phyloP scores from a whole-genome alignment of 495 filamentous ascomycete species.

The Xylaria castorea region DNA sequence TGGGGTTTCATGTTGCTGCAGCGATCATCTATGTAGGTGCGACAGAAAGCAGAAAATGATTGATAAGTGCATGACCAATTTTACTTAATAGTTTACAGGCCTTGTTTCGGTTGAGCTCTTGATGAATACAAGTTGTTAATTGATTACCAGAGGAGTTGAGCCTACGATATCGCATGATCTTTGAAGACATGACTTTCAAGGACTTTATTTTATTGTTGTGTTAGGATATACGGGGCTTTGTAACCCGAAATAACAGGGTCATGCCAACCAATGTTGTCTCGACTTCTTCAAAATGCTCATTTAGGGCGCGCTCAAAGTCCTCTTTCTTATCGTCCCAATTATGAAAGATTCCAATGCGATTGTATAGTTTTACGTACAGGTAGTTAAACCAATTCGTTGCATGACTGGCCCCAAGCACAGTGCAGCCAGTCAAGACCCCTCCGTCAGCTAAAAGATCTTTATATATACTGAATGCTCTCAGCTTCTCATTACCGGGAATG shows the following conservation, averaged over 20 bases:
- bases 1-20: background rate
- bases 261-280: conserved; percentile 39
- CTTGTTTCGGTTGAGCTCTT: background rate
- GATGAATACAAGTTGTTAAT: background rate
- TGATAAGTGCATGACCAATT: background rate
- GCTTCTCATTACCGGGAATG: conserved; percentile 37
- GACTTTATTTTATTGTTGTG: background rate
- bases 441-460: conserved; percentile 37
- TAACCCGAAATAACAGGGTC: conserved; percentile 12
- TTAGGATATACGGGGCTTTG: conserved; percentile 1
- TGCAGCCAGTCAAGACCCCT: conserved; percentile 46
- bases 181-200: background rate
- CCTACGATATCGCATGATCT: background rate
- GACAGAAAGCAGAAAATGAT: background rate
- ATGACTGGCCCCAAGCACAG: conserved; percentile 43
- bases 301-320: conserved; percentile 46
- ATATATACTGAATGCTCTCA: conserved; percentile 33
- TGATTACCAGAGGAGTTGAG: background rate
- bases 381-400: conserved; percentile 47
- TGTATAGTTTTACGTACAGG: conserved; percentile 42
- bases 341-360: conserved; percentile 36
- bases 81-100: background rate
- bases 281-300: conserved; percentile 40
- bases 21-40: background rate
- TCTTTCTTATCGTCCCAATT: conserved; percentile 37